Conservation (phyloP, 805 yeast genomes). For the Hermanozyma aechmeae region DNA sequence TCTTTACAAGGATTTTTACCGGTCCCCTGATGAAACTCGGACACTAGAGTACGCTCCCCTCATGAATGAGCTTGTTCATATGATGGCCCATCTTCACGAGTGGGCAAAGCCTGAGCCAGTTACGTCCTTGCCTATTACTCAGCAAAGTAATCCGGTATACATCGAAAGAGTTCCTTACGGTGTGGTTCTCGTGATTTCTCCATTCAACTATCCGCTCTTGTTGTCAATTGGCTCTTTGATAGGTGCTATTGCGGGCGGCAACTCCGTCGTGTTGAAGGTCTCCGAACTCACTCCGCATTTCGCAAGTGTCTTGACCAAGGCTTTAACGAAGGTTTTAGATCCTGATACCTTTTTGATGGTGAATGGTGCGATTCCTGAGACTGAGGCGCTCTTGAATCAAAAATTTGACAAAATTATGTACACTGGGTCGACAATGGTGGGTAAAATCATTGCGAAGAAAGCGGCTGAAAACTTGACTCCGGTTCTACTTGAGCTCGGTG, state of each 20-base stretch:
- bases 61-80: slow-evolving; percentile 46
- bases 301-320: slow-evolving; percentile 43
- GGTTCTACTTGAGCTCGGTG: slow-evolving; percentile 76
- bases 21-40: slow-evolving; percentile 53
- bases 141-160: slow-evolving; percentile 12
- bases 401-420: slow-evolving; percentile 77
- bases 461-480: slow-evolving; percentile 88
- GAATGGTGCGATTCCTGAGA: slow-evolving; percentile 62
- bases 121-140: slow-evolving; percentile 24
- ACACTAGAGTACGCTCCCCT: slow-evolving; percentile 46
- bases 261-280: slow-evolving; percentile 68
- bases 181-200: slow-evolving; percentile 35
- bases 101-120: slow-evolving; percentile 51
- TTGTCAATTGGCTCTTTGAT: slow-evolving; percentile 15
- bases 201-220: slow-evolving; percentile 73
- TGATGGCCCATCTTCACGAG: slow-evolving; percentile 48
- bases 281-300: slow-evolving; percentile 64
- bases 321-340: slow-evolving; percentile 46
- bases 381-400: slow-evolving; percentile 39
- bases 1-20: slow-evolving; percentile 55
- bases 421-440: slow-evolving; percentile 77
- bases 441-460: slow-evolving; percentile 63
- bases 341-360: slow-evolving; percentile 52
- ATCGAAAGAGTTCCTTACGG: slow-evolving; percentile 4
- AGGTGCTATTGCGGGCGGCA: slow-evolving; percentile 74